Percentiles rank a stretch among this genome's conserved stretches.
These are phyloP conservation scores for Exophiala calicioides DNA, from an alignment of 2,329 filamentous ascomycete genomes.

Conservation along the genomic window DNA sequence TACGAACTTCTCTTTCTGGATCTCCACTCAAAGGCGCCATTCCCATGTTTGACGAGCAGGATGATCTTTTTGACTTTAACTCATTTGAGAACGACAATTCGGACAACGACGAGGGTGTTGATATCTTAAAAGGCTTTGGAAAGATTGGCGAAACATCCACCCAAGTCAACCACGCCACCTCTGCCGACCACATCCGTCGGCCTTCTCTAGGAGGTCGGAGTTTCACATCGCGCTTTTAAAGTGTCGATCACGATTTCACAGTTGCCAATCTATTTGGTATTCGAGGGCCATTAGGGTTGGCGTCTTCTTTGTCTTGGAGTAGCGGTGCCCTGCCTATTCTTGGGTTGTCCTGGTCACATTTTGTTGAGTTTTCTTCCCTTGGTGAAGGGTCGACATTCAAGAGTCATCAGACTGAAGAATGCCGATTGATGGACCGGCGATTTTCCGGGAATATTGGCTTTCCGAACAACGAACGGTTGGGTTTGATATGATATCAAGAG, in stretches of 20 bases:
- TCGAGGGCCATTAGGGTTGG: constrained; percentile 4
- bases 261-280: constrained; percentile 2
- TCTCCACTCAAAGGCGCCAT: constrained; percentile 31
- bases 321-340: background rate
- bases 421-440: too few relatives aligned
- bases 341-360: background rate
- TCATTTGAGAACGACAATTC: constrained; percentile 46
- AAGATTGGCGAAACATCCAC: constrained; percentile 40
- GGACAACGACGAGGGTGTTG: constrained; percentile 45
- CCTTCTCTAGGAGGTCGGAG: constrained; percentile 27
- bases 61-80: constrained; percentile 51
- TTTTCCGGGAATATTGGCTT: constrained; percentile 1
- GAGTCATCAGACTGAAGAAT: too few relatives aligned
- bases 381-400: background rate
- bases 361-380: background rate
- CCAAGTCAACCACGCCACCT: constrained; percentile 3
- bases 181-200: constrained; percentile 16
- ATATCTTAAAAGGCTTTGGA: constrained; percentile 50
- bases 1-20: constrained; percentile 19
- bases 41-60: constrained; percentile 41
- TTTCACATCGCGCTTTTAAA: constrained; percentile 26
- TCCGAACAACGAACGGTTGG: too few relatives aligned
- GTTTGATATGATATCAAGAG: constrained; percentile 26
- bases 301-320: constrained; percentile 1
- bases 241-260: constrained; percentile 9